Evolutionary conservation across 768 basidiomycete genomes (phyloP), one percentile per base, ranked within the genome.

Genomic region (Termitomyces sp.): DNA sequence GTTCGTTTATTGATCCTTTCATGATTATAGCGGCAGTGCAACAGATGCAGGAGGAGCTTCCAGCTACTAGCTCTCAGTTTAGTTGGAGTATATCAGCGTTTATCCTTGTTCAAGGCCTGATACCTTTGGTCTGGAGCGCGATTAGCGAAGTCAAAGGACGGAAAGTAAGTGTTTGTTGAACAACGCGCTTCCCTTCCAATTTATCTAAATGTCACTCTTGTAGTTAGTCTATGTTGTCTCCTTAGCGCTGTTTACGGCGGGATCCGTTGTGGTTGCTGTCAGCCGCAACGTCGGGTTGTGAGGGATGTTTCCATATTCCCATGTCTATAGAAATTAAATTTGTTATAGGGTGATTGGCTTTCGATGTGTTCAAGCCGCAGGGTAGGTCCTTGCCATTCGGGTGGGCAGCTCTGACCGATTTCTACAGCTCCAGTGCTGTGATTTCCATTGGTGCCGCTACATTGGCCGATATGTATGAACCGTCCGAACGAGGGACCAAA

Each of bases 401-500:
- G n/a, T 22, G 1, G 6, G 35, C 28, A 21, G 19, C 17, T 48
- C 21, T 51, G 10, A 54, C 21, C 9, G 26, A 8, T 15, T 47
- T 10, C 15, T 41, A 4, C n/a, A 65, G 64, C n/a, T 65, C 62
- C 12, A 62, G 60, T 34, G 64, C 64, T 12, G 60, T 63, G 24
- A 59, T 63, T 24, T 66, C 84, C 0, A 82, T 91, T 53, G 91
- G 90, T 5, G 87, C 87, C 0, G 88, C 85, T 14, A 88, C 88
- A 3, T 71, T 92, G 3, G 88, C 88, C 1, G 89, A 91, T 65
- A 84, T 91, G 3, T 91, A 82, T 60, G 88, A 90, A 26, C 80
- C 86, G 0, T 73, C 76, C 15, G 85, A 90, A 65, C 76, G 90
- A 50, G 91, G 91, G 3, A 81, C 78, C 21, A 87, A 81, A 68